Evolutionary conservation across 2,329 filamentous ascomycete genomes (phyloP).

Genomic region (Ascomycota sp.): DNA sequence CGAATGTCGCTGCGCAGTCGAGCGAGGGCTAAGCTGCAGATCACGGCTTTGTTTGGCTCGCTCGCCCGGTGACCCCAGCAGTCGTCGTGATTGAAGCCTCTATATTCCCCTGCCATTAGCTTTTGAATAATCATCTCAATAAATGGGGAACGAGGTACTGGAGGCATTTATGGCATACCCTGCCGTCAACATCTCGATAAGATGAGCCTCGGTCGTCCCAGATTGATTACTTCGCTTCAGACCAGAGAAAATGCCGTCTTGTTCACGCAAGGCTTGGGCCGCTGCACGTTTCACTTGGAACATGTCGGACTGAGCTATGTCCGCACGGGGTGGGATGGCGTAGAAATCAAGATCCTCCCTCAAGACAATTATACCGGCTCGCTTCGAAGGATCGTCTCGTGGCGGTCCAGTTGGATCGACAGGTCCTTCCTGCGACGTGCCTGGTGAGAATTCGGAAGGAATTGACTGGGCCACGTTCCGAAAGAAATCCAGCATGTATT

Average conservation of each 20-base stretch:
- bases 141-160: no score
- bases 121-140: background rate
- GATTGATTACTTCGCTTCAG: constrained; percentile 87
- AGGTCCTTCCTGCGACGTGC: constrained; percentile 41
- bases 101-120: constrained; percentile 15
- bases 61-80: constrained; percentile 91
- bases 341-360: constrained; percentile 96
- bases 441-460: constrained; percentile 50
- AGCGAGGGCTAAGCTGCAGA: constrained; percentile 87
- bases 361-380: constrained; percentile 91
- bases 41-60: constrained; percentile 94
- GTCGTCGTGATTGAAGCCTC: constrained; percentile 92
- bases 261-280: constrained; percentile 63
- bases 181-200: constrained; percentile 98
- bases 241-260: constrained; percentile 91
- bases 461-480: constrained; percentile 93
- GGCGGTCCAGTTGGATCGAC: constrained; percentile 47
- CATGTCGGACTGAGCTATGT: constrained; percentile 80
- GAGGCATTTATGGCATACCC: constrained; percentile 39
- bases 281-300: constrained; percentile 89
- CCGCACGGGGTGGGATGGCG: constrained; percentile 66
- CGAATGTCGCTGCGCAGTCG: constrained; percentile 83
- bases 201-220: constrained; percentile 89
- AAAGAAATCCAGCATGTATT: constrained; percentile 99
- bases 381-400: constrained; percentile 62